These are phyloP conservation scores for Ustilago vetiveriae DNA, from an alignment of 1,284 basidiomycete species.

Conservation along the genomic window DNA sequence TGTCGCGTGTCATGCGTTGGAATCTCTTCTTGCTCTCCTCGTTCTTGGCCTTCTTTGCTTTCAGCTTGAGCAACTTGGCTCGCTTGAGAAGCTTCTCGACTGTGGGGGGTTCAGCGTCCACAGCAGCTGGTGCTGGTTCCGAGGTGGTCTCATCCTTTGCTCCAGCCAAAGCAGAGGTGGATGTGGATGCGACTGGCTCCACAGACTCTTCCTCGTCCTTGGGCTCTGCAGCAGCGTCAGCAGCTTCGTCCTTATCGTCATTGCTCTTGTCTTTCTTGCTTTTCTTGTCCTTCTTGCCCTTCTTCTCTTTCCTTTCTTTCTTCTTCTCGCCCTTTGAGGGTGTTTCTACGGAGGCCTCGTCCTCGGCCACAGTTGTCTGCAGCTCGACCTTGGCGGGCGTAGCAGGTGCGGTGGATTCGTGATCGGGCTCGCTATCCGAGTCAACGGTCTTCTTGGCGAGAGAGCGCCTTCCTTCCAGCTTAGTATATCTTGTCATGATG, in stretches of 20 bases:
- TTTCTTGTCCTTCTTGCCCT: constrained; percentile 22
- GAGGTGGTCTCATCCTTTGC: background rate
- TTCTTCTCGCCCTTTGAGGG: constrained; percentile 27
- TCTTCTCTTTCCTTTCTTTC: constrained; percentile 28
- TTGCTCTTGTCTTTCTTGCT: background rate
- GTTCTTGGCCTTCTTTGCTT: constrained; percentile 61
- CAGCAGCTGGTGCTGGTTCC: background rate
- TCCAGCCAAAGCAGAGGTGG: constrained; percentile 5
- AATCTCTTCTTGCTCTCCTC: constrained; percentile 44
- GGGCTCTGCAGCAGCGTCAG: background rate
- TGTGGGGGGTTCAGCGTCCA: constrained; percentile 29
- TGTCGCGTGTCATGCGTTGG: constrained; percentile 48
- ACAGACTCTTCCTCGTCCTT: constrained; percentile 4
- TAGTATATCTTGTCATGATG: constrained; percentile 59
- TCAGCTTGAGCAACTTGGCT: constrained; percentile 62
- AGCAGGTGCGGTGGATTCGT: constrained; percentile 9
- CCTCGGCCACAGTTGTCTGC: constrained; percentile 1
- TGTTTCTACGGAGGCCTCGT: constrained; percentile 3
- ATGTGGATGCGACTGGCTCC: constrained; percentile 32
- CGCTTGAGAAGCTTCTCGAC: constrained; percentile 57
- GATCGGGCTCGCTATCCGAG: constrained; percentile 37
- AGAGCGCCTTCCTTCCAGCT: constrained; percentile 49
- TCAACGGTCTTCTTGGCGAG: constrained; percentile 42
- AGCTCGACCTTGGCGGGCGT: constrained; percentile 15
- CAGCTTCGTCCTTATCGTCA: background rate